Evolutionary conservation across 23 red algal species (phyloP), one percentile per base, ranked within the genome.

Genomic region (Chondrus crispus): DNA sequence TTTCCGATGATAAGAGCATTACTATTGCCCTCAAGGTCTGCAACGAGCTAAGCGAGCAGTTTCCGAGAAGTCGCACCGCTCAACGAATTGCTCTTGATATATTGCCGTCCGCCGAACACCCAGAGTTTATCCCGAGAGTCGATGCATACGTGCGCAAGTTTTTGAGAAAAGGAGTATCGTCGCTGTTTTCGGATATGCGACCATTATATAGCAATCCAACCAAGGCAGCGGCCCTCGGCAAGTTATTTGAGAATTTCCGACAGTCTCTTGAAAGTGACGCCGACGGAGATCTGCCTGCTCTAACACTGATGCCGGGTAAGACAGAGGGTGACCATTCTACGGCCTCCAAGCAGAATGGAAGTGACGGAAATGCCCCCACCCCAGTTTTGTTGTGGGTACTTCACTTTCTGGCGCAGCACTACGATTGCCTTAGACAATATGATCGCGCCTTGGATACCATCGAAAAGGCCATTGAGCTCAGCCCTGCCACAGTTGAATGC

Each of bases 391-490:
- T 98, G 5, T 98, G 96, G 96, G 92, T 92, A 37, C 63, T 83
- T 28, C 89, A 95, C 55, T 98, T 95, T 78, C 20, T 98, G n/a
- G 91, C 91, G 32, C 96, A 92, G 62, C 96, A 98, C 70, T 98
- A 90, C 19, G 90, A 94, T 51, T 55, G 78, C 29, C 28, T 93
- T 22, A 86, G 85, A 41, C 74, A 87, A 22, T 60, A 64, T 37
- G 91, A 94, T 48, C 44, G 68, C 51, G 96, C 96, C 2, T 58
- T 98, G 39, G 58, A 71, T n/a, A 66, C 58, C 8, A 62, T 94
- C 7, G 50, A 95, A 22, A 85, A 73, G 29, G 91, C 96, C 26
- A 90, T 98, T 71, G 72, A 57, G 37, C 83, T 73, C 41, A 89
- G 85, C 30, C 91, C 96, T 22, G 64, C 96, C 0, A 47, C 81